Conservation (phyloP, 2,329 filamentous ascomycete species). For the Verticillium isaacii region DNA sequence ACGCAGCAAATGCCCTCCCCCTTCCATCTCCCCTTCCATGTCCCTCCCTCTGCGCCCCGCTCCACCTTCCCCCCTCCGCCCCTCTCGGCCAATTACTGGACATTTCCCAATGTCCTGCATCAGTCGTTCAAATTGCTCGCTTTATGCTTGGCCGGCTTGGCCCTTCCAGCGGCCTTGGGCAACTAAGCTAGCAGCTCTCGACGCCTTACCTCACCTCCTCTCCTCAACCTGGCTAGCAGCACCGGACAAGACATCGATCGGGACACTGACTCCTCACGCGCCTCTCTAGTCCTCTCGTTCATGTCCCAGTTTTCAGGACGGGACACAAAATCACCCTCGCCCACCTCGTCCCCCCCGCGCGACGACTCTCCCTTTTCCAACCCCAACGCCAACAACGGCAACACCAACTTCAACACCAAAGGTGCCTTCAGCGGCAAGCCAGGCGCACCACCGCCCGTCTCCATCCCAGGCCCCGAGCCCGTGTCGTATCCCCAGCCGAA, state of each 20-base stretch:
- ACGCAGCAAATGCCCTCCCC: not conserved
- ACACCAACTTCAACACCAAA: not conserved
- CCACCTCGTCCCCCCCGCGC: slow-evolving; percentile 38
- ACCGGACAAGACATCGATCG: not conserved
- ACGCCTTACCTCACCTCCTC: not conserved
- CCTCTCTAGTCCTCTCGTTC: slow-evolving; percentile 72
- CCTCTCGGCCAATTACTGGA: not conserved
- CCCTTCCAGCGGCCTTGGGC: not conserved
- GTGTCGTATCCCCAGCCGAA: slow-evolving; percentile 8
- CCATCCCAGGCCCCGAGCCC: not conserved
- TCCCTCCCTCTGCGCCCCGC: not conserved
- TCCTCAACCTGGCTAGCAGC: not conserved
- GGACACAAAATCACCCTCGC: slow-evolving; percentile 34
- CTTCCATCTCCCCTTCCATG: not conserved
- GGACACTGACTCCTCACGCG: not conserved
- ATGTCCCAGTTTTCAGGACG: slow-evolving; percentile 72
- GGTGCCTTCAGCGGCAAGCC: not conserved
- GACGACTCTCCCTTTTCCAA: slow-evolving; percentile 20
- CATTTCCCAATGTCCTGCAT: not conserved
- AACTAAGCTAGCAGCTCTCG: not conserved
- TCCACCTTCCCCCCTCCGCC: not conserved
- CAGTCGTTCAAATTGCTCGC: not conserved
- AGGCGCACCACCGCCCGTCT: slow-evolving; percentile 5
- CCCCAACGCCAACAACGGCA: slow-evolving; percentile 7
- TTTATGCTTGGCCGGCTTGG: not conserved